phyloP scores from a whole-genome alignment of 495 filamentous ascomycete genomes.

The Xylaria telfairii region DNA sequence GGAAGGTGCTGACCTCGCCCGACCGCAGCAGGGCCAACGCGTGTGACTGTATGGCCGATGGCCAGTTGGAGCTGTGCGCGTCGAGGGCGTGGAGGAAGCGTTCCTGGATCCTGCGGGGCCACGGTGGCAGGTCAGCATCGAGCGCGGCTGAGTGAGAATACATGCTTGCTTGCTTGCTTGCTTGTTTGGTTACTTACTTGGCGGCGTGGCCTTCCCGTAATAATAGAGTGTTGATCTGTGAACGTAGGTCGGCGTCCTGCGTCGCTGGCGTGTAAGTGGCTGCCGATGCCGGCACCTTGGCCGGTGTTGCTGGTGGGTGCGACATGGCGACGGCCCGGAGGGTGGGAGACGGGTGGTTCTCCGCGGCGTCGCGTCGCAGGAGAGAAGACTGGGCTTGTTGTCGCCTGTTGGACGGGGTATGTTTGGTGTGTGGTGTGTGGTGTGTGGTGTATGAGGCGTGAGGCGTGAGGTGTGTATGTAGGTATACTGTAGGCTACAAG shows the following conservation, averaged over 20 bases:
- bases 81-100: slow-evolving; percentile 59
- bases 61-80: slow-evolving; percentile 60
- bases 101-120: slow-evolving; percentile 60
- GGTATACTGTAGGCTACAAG: not conserved
- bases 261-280: slow-evolving; percentile 57
- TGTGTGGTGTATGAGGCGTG: too few relatives aligned
- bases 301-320: slow-evolving; percentile 53
- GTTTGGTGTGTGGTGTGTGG: not conserved
- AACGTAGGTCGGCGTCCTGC: slow-evolving; percentile 58
- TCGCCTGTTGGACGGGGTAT: too few relatives aligned
- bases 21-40: slow-evolving; percentile 59
- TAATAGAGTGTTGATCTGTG: slow-evolving; percentile 57
- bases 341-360: not conserved
- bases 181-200: slow-evolving; percentile 47
- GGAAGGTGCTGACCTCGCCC: slow-evolving; percentile 59
- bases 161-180: slow-evolving; percentile 45
- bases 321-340: slow-evolving; percentile 36
- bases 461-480: not conserved
- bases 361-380: not conserved
- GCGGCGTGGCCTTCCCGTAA: slow-evolving; percentile 55
- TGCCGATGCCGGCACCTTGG: slow-evolving; percentile 58
- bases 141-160: not conserved
- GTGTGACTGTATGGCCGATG: slow-evolving; percentile 56
- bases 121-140: not conserved
- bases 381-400: not conserved